A percentile compares a stretch with the other conserved stretches of the same genome.
Conservation (phyloP, 129 eudicot genomes). For the Ambrosia trifida region DNA sequence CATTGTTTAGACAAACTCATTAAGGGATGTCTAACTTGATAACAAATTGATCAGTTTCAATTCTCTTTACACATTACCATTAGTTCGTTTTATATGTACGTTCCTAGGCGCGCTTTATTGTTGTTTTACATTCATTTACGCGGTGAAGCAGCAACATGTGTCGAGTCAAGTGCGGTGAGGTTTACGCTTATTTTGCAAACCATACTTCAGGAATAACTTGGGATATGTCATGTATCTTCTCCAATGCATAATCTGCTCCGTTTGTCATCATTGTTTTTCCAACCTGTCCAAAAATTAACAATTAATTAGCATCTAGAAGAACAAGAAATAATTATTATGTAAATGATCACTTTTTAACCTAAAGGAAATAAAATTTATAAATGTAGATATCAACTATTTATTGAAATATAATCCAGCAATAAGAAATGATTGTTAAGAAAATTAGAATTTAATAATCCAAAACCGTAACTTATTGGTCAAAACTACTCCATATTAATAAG, state of each 20-base stretch:
- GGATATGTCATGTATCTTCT: slow-evolving; percentile 48
- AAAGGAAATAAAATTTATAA: no score
- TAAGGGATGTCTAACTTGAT: not conserved
- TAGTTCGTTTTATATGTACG: not conserved
- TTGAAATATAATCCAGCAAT: no score
- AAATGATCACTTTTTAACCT: not conserved
- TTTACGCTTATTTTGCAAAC: slow-evolving; percentile 35
- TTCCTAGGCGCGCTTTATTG: not conserved
- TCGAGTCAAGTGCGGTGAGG: slow-evolving; percentile 6
- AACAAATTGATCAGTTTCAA: not conserved
- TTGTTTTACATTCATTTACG: not conserved
- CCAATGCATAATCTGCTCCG: slow-evolving; percentile 82
- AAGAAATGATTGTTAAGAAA: no score
- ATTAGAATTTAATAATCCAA: no score
- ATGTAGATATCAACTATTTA: no score
- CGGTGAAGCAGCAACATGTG: not conserved
- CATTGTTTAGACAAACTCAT: not conserved
- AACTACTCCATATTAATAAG: no score
- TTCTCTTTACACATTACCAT: not conserved
- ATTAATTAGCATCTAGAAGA: not conserved
- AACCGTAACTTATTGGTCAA: no score
- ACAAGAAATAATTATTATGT: not conserved
- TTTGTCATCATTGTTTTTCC: slow-evolving; percentile 54
- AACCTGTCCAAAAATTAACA: slow-evolving; percentile 46
- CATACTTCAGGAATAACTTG: slow-evolving; percentile 81